These are phyloP conservation scores for Chrysopogon serrulatus DNA, from an alignment of 176 grass and related monocot species.

Conservation along the genomic window DNA sequence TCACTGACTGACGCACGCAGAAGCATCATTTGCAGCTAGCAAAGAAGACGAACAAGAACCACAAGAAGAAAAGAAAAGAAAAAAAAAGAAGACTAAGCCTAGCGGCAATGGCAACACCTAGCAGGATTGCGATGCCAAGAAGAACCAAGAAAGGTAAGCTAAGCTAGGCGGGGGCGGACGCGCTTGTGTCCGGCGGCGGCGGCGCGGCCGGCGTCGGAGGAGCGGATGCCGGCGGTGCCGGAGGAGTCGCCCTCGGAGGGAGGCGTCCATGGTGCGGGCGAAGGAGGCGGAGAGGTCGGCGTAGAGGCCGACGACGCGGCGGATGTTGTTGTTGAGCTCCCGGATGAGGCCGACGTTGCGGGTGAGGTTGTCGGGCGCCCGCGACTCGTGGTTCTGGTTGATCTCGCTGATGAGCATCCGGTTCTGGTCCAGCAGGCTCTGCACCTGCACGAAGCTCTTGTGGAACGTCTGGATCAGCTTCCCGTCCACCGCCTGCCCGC, in stretches of 20 bases:
- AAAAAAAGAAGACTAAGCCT: neutral
- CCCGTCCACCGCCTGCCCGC: conserved; percentile 36
- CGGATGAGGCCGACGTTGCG: conserved; percentile 76
- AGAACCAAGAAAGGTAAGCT: neutral
- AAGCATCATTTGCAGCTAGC: conserved; percentile 7
- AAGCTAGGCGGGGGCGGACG: conserved; percentile 30
- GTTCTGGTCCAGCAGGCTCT: conserved; percentile 76
- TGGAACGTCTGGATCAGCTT: conserved; percentile 74
- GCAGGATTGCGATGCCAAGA: conserved; percentile 5
- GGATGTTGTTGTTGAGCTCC: conserved; percentile 92
- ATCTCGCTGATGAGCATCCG: conserved; percentile 78
- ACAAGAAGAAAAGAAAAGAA: neutral
- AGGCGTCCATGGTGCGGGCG: conserved; percentile 46
- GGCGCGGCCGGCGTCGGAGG: conserved; percentile 21
- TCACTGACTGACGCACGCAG: neutral
- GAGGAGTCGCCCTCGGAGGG: conserved; percentile 66
- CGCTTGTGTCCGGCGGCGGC: conserved; percentile 40
- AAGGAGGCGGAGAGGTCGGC: conserved; percentile 65
- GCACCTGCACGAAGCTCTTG: conserved; percentile 89
- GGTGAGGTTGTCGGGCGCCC: conserved; percentile 51
- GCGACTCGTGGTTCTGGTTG: conserved; percentile 84
- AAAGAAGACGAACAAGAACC: neutral
- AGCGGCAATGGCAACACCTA: neutral
- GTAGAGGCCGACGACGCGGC: conserved; percentile 67
- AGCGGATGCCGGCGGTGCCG: conserved; percentile 28